Base-by-base conservation (phyloP, 176 grass and related monocot species). In the Avena eriantha region DNA sequence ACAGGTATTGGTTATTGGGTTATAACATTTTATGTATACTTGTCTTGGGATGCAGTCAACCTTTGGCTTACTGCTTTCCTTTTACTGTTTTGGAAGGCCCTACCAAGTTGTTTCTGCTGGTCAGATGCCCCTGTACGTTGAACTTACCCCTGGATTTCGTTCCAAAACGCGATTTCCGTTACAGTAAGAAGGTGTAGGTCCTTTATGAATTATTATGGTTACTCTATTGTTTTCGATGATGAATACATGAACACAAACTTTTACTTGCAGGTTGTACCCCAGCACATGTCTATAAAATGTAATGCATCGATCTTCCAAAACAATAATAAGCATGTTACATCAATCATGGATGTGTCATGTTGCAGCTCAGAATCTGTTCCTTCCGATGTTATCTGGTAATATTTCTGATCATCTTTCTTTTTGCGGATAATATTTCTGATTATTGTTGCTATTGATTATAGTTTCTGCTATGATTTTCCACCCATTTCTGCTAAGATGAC, bases 81-180 rank as follows among this genome's bases (percentile, higher is more conserved):
- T 65, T 41, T 49, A 80, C 84, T 86, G 26, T 74, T 77, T 55
- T 73, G 83, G 13, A 89, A 98, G 96, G 90, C 49, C 91, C 91
- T 75, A 92, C 88, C 66, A 98, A 98, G 78, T 67, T 93, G 81
- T 98, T 98, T 93, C 87, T 98, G 33, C 75, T 98, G 34, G 61
- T 95, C 70, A 98, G 87, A 92, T 90, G 93, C 73, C 82, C 93
- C 18, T 87, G 79, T 69, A 88, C 82, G 65, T 92, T 98, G 77
- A 95, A 89, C 82, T 56, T 94, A 84, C 96, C 96, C 10, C 74
- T 91, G 43, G 81, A 93, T 87, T 98, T 98, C 86, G 73, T 91
- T 68, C 96, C 96, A 73, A 98, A 93, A 83, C 93, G 93, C 77
- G 93, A 98, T 90, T 95, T 98, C 58, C 88, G 61, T 80, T 95